Percentiles rank a stretch among this genome's conserved stretches.
These are phyloP conservation scores for Termitomyces bulborhizus DNA, from an alignment of 768 basidiomycete genomes.

Conservation along the genomic window DNA sequence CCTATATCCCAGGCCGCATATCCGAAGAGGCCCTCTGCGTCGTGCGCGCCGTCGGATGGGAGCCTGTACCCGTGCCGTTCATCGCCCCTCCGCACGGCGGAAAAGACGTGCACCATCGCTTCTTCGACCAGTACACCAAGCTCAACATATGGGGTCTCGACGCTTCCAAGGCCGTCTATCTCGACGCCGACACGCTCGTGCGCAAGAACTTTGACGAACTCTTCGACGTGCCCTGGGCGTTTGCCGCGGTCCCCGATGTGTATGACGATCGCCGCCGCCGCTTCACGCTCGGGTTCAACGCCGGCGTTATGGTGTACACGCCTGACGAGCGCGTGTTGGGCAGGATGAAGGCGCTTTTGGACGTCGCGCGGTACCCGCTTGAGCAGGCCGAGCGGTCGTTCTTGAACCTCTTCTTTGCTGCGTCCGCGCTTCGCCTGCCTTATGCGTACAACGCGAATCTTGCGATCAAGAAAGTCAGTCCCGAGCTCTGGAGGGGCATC, in stretches of 20 bases:
- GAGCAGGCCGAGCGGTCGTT: constrained; percentile 34
- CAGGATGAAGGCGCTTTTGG: constrained; percentile 22
- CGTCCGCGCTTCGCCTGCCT: constrained; percentile 28
- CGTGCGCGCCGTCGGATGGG: constrained; percentile 32
- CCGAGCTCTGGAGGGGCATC: constrained; percentile 27
- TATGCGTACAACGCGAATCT: constrained; percentile 37
- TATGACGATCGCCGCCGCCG: constrained; percentile 24
- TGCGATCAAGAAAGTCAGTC: constrained; percentile 27
- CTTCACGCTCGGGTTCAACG: constrained; percentile 32
- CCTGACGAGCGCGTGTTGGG: constrained; percentile 23
- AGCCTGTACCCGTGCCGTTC: constrained; percentile 24
- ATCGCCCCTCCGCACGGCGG: constrained; percentile 33
- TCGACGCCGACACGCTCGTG: constrained; percentile 39
- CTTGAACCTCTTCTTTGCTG: constrained; percentile 32
- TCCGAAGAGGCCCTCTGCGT: constrained; percentile 34
- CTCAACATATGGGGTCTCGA: constrained; percentile 34
- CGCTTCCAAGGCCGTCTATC: constrained; percentile 29
- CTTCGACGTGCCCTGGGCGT: constrained; percentile 32
- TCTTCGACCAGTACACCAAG: constrained; percentile 38
- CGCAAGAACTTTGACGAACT: constrained; percentile 37
- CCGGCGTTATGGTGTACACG: constrained; percentile 30
- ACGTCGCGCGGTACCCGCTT: constrained; percentile 23
- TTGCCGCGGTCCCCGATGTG: constrained; percentile 37
- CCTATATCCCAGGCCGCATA: constrained; percentile 24
- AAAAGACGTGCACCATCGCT: constrained; percentile 26